Evolutionary conservation across 1,139 yeast genomes (phyloP), one percentile per base, ranked within the genome.

Genomic region (Taphrina deformans): DNA sequence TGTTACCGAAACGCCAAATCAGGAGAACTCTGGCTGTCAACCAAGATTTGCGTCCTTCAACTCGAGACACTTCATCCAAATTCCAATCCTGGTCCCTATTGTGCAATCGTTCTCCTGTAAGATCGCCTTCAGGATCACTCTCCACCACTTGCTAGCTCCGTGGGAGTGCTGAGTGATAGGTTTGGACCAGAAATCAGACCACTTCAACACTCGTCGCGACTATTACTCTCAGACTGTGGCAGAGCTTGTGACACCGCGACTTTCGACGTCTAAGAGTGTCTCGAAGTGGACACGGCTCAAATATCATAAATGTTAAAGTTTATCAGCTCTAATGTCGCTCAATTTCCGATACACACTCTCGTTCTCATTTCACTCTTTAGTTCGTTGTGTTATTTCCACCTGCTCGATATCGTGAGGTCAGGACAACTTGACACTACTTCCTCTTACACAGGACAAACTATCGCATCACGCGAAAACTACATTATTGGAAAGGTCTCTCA

Each of bases 331-430:
- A 64, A 68, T 14, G 65, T 71, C n/a, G 67, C 72, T 51, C 61
- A 67, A 24, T 70, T 66, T 59, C 99, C 99, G 38, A 90, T 93
- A 71, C 99, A 93, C 76, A 84, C 92, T 67, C 85, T 93, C 67
- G 85, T 91, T 61, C 74, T 85, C 69, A 83, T 92, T 18, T 82
- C 95, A 31, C 77, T 90, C 65, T 77, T 89, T 67, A 96, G 96
- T 1, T 87, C 96, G 9, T 79, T 88, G 65, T 90, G 95, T 12
- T 93, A 90, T 76, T 82, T 90, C 71, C 84, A 93, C 18, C 84
- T 90, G 23, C 87, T 91, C 46, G 96, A 89, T 73, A 87, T 88
- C 70, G 89, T 89, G 72, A 56, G 65, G 24, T 61, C 65, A 18
- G 68, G 62, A 7, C 65, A 62, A 31, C 60, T 65, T 29, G 61